A percentile compares a stretch with the other conserved stretches of the same genome.
Evolutionary conservation across 108 stramenopile genomes (phyloP).

Genomic region (Licmophora abbreviata): DNA sequence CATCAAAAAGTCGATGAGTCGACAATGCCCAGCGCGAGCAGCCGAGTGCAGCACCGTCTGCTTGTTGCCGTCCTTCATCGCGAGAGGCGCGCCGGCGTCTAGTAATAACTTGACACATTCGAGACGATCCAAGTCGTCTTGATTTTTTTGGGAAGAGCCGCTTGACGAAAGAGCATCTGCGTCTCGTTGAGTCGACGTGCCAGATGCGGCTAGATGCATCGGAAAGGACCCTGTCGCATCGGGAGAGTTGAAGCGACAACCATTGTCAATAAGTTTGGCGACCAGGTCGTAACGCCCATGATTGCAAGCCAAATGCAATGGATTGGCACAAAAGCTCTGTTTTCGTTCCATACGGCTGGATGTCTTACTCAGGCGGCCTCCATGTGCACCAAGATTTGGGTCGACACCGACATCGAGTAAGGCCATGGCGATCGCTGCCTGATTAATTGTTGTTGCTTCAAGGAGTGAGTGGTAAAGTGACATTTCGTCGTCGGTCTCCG

Average conservation of each 20-base stretch:
- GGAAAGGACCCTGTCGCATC: slow-evolving; percentile 68
- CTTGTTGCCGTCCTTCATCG: slow-evolving; percentile 76
- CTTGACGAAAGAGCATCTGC: slow-evolving; percentile 3
- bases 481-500: slow-evolving; percentile 2
- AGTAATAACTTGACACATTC: slow-evolving; percentile 49
- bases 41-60: slow-evolving; percentile 73
- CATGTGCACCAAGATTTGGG: slow-evolving; percentile 42
- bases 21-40: slow-evolving; percentile 58
- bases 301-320: slow-evolving; percentile 66
- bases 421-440: slow-evolving; percentile 33
- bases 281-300: slow-evolving; percentile 44
- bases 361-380: slow-evolving; percentile 39
- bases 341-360: slow-evolving; percentile 21
- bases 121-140: slow-evolving; percentile 41
- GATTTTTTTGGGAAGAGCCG: slow-evolving; percentile 2
- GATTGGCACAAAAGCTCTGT: slow-evolving; percentile 41
- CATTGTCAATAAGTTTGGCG: slow-evolving; percentile 30
- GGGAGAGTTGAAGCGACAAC: slow-evolving; percentile 51
- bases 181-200: no score
- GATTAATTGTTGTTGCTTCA: slow-evolving; percentile 42
- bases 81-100: slow-evolving; percentile 38
- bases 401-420: slow-evolving; percentile 53
- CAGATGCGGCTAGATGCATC: slow-evolving; percentile 62
- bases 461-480: slow-evolving; percentile 52
- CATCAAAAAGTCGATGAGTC: slow-evolving; percentile 38